Conservation (phyloP, 108 stramenopile genomes). For the Skeletonema potamos region DNA sequence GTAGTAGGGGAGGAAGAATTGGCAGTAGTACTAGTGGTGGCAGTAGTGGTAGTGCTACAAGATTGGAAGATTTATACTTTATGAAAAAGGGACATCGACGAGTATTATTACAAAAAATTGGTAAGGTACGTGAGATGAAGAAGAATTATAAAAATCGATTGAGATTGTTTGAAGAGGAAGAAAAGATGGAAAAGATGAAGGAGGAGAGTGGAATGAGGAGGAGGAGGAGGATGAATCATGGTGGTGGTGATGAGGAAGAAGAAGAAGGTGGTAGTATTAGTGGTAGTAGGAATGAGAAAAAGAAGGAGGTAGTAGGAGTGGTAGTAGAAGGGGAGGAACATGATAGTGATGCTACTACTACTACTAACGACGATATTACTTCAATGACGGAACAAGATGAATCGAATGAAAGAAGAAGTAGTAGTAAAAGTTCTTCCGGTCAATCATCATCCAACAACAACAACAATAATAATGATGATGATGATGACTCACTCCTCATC, state of each 20-base stretch:
- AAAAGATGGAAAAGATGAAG: background rate
- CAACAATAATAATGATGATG: no score
- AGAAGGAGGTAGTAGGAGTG: background rate
- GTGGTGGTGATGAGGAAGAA: background rate
- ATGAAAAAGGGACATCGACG: slow-evolving; percentile 46
- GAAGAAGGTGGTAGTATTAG: background rate
- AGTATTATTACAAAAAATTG: slow-evolving; percentile 13
- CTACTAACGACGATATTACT: no score
- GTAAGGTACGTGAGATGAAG: background rate
- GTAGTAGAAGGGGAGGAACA: background rate
- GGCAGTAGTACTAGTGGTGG: background rate
- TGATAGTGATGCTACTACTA: no score
- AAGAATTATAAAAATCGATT: background rate
- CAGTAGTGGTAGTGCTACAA: background rate
- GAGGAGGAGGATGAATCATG: background rate
- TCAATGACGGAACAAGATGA: no score
- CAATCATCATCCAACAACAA: background rate
- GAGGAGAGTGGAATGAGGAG: background rate
- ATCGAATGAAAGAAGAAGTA: no score
- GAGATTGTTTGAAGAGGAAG: background rate
- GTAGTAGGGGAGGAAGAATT: no score
- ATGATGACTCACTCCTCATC: background rate
- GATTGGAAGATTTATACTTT: slow-evolving; percentile 30
- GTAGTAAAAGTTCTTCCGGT: background rate
- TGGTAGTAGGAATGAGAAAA: no score